Base-by-base conservation (phyloP, 495 filamentous ascomycete species). In the Gamarada debralockiae region DNA sequence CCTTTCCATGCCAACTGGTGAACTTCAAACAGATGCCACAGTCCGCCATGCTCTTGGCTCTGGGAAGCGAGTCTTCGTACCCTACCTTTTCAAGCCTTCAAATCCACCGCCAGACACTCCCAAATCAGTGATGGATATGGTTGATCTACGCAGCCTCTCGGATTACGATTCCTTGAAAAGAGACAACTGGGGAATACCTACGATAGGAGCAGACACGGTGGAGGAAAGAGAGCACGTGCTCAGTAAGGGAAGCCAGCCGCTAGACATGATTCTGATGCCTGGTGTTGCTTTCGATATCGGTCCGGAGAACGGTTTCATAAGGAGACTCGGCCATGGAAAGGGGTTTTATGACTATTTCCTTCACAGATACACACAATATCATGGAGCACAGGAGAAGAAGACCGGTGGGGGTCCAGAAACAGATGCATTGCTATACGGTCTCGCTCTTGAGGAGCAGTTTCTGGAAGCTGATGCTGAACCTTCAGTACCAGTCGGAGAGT, bases 341-440 rank as follows among this genome's bases (percentile, higher is more conserved):
- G 93, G 95, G 40, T 98, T 91, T 69, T 98, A 97, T 79, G 93
- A 98, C 70, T 84, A 81, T 71, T 98, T 95, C 67, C 69, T 98
- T 65, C 75, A 83, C 52, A 80, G 82, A 60, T 95, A 91, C 70
- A 71, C 70, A 34, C 66, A 71, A 56, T 69, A 69, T 60, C 58
- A 64, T 52, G 64, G 66, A 49, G 67, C 65, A 51, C 69, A 67
- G 53, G 55, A 66, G 62, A 62, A 67, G 38, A 53, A 72, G 48
- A 73, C 71, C 52, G 48, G 47, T 55, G 42, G 48, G 51, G 48
- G 50, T 84, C 84, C 56, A 64, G 66, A 60, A 66, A 57, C 53
- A 63, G 69, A 67, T 69, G 64, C 74, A 70, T 70, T 74, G 65
- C 66, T 91, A 85, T 95, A 74, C 69, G 93, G 90, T 61, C 78